Conservation (phyloP, 805 yeast species). For the Candida lessepsii region DNA sequence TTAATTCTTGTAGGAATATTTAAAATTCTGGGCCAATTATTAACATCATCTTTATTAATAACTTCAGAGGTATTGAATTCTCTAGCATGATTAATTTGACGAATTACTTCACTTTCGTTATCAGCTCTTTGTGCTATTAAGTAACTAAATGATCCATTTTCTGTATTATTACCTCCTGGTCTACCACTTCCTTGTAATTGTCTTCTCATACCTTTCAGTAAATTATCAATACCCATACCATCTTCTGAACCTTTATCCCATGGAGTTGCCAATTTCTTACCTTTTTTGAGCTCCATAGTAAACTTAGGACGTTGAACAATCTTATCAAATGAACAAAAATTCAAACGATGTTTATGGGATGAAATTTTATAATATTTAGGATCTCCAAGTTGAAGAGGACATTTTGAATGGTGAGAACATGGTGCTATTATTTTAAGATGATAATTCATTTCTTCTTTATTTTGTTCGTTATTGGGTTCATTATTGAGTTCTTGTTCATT, state of each 20-base stretch:
- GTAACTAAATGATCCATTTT: constrained; percentile 71
- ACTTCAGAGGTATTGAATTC: constrained; percentile 24
- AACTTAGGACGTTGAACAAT: constrained; percentile 75
- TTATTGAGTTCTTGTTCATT: no score
- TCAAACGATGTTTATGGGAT: constrained; percentile 56
- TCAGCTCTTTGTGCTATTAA: constrained; percentile 63
- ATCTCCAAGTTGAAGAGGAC: constrained; percentile 81
- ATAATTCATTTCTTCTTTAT: constrained; percentile 40
- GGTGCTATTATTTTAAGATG: constrained; percentile 79
- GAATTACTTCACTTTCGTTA: constrained; percentile 41
- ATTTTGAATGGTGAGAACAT: constrained; percentile 80
- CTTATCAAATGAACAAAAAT: constrained; percentile 75
- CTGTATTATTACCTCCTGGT: constrained; percentile 66
- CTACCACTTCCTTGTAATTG: constrained; percentile 74
- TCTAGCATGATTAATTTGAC: constrained; percentile 39
- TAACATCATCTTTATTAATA: constrained; percentile 19
- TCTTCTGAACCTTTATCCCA: constrained; percentile 64
- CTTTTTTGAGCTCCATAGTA: constrained; percentile 81
- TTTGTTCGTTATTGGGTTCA: no score
- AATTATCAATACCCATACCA: constrained; percentile 51
- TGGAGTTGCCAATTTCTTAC: constrained; percentile 64
- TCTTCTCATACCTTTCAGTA: constrained; percentile 25
- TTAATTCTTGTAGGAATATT: constrained; percentile 72
- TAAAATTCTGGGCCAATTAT: constrained; percentile 71
- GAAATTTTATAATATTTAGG: constrained; percentile 61